Conservation (phyloP, 306 rosid genomes). For the Astragalus membranaceus region DNA sequence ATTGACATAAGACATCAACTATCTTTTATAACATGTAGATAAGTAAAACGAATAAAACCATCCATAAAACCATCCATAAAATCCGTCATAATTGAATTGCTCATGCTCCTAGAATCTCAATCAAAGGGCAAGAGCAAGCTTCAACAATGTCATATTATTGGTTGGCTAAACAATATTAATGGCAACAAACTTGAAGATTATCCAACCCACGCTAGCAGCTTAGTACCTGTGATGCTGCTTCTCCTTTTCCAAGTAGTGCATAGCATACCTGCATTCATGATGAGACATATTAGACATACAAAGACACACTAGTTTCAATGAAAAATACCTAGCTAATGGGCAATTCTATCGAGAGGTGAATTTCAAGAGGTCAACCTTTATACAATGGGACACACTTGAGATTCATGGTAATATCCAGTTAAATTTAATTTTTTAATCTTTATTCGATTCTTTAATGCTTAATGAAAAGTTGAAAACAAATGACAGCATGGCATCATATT, state of each 20-base stretch:
- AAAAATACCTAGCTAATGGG: not conserved
- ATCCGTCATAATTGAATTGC: constrained; percentile 4
- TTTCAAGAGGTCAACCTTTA: not conserved
- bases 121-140: constrained; percentile 20
- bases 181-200: constrained; percentile 8
- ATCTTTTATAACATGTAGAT: not conserved
- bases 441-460: not conserved
- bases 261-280: constrained; percentile 50
- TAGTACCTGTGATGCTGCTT: constrained; percentile 57
- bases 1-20: not conserved
- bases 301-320: not conserved
- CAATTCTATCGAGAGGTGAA: not conserved
- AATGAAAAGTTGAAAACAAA: not conserved
- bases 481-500: not conserved
- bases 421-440: not conserved
- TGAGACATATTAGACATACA: not conserved
- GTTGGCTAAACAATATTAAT: constrained; percentile 5
- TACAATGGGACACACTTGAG: not conserved
- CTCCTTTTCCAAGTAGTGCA: constrained; percentile 51
- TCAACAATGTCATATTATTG: constrained; percentile 21
- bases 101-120: not conserved
- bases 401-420: not conserved
- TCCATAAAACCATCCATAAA: not conserved
- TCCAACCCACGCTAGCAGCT: constrained; percentile 17
- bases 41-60: not conserved